Conservation (phyloP, 192 early-diverging fungal species). For the Coemansia sp. region DNA sequence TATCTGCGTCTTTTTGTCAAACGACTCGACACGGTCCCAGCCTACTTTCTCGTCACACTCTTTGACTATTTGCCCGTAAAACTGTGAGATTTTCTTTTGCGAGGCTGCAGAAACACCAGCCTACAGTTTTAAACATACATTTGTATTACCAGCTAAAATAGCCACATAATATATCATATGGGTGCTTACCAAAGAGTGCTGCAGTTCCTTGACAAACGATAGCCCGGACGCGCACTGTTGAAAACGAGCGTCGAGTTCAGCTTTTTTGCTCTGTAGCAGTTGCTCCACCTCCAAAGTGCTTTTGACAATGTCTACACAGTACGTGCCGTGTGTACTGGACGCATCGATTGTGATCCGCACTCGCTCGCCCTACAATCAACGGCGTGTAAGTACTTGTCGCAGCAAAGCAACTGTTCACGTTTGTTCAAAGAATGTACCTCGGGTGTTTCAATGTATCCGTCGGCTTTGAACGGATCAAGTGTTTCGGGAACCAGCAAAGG, state of each 20-base stretch:
- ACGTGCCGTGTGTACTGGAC: constrained; percentile 8
- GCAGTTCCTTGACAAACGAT: constrained; percentile 46
- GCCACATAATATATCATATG: background rate
- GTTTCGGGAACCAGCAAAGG: constrained; percentile 39
- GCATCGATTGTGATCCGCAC: constrained; percentile 28
- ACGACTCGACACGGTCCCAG: constrained; percentile 31
- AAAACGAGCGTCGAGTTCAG: constrained; percentile 29
- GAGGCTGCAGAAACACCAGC: background rate
- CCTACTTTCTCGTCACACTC: constrained; percentile 35
- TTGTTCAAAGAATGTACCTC: constrained; percentile 9
- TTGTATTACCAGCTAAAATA: too few relatives aligned
- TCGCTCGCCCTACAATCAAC: constrained; percentile 5
- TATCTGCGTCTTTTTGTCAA: constrained; percentile 26
- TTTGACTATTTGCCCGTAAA: constrained; percentile 28
- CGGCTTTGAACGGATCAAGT: constrained; percentile 31
- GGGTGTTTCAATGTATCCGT: constrained; percentile 35
- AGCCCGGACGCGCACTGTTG: constrained; percentile 42
- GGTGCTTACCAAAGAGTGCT: constrained; percentile 35
- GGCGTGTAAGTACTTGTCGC: background rate
- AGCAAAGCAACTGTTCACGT: background rate
- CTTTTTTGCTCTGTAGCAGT: constrained; percentile 11
- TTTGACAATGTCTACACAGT: constrained; percentile 30
- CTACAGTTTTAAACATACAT: constrained; percentile 6
- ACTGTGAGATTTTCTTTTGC: constrained; percentile 14
- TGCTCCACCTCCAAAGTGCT: constrained; percentile 29